Evolutionary conservation across 2,329 filamentous ascomycete genomes (phyloP), one percentile per base, ranked within the genome.

Genomic region (Penicillium sp.): DNA sequence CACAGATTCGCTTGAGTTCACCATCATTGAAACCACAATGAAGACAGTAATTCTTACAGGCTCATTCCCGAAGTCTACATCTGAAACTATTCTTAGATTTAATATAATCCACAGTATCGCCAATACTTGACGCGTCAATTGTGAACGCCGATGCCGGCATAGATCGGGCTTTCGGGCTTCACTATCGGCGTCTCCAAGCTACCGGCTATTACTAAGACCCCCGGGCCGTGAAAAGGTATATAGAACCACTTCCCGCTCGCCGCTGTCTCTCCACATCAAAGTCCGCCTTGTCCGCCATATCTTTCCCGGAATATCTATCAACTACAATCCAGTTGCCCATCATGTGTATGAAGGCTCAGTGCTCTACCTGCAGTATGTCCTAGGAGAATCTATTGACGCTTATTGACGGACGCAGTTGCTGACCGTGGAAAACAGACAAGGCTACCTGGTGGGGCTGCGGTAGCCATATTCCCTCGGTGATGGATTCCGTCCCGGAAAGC

Each of bases 271-370:
- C 30, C 36, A 43, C 46, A 42, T 31, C 16, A 22, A 22, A 33
- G 31, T 13, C 11, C 31, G 20, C 5, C 10, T 43, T 41, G 10
- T 36, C 16, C 46, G 36, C 25, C 44, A 24, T 11, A 39, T 30
- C 25, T 14, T 18, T 35, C 35, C 30, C 36, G 40, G 44, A 30
- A 35, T n/a, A 30, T 30, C 35, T 5, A 14, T 22, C 14, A 28
- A 30, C 28, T 35, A 11, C n/a, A 7, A 18, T n/a, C 16, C 41
- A 50, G 31, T 39, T 31, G 8, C 43, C 30, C 53, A 62, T 16
- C 28, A 89, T 89, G 86, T 89, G 86, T 69, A 85, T 79, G 71
- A 82, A 82, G 69, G 80, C 82, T 22, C 79, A 73, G 53, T 89
- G 86, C 71, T 72, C 73, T 55, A 80, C 75, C 46, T 89, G 86